Evolutionary conservation across 2,329 filamentous ascomycete species (phyloP).

Genomic region (Hypoxylon sp.): DNA sequence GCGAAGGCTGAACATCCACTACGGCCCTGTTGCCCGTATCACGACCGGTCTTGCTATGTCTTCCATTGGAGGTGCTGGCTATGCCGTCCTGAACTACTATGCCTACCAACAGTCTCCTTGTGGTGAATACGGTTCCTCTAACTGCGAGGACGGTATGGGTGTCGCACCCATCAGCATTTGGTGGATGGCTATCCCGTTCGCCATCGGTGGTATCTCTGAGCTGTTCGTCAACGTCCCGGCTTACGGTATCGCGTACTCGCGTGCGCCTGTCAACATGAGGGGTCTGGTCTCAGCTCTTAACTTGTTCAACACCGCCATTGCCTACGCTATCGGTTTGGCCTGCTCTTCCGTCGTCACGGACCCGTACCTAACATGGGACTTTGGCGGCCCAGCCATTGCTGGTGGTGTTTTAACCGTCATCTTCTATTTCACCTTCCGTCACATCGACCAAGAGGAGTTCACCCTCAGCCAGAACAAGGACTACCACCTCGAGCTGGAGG

Average conservation of each 20-base stretch:
- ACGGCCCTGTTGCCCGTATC: slow-evolving; percentile 65
- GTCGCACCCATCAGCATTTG: slow-evolving; percentile 66
- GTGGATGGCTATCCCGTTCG: slow-evolving; percentile 70
- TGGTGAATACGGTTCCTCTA: slow-evolving; percentile 58
- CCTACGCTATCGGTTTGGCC: slow-evolving; percentile 63
- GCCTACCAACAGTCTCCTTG: slow-evolving; percentile 61
- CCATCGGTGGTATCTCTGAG: slow-evolving; percentile 65
- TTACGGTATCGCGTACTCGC: slow-evolving; percentile 67
- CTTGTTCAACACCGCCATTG: slow-evolving; percentile 63
- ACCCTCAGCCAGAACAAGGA: slow-evolving; percentile 58
- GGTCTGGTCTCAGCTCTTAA: slow-evolving; percentile 66
- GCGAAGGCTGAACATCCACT: slow-evolving; percentile 59
- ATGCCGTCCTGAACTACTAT: slow-evolving; percentile 60
- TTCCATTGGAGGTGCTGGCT: slow-evolving; percentile 62
- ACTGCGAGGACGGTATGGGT: slow-evolving; percentile 56
- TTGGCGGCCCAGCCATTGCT: slow-evolving; percentile 64
- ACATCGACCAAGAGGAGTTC: slow-evolving; percentile 65
- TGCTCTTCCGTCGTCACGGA: slow-evolving; percentile 63
- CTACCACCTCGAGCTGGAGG: slow-evolving; percentile 56
- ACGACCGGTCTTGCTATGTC: slow-evolving; percentile 67
- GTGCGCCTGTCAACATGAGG: slow-evolving; percentile 66
- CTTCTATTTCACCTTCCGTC: slow-evolving; percentile 64
- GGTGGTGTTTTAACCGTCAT: slow-evolving; percentile 61
- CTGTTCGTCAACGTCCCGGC: slow-evolving; percentile 68
- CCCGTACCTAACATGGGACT: slow-evolving; percentile 66